These are phyloP conservation scores for Hypoxylon subgilvum DNA, from an alignment of 495 filamentous ascomycete species.

Conservation along the genomic window DNA sequence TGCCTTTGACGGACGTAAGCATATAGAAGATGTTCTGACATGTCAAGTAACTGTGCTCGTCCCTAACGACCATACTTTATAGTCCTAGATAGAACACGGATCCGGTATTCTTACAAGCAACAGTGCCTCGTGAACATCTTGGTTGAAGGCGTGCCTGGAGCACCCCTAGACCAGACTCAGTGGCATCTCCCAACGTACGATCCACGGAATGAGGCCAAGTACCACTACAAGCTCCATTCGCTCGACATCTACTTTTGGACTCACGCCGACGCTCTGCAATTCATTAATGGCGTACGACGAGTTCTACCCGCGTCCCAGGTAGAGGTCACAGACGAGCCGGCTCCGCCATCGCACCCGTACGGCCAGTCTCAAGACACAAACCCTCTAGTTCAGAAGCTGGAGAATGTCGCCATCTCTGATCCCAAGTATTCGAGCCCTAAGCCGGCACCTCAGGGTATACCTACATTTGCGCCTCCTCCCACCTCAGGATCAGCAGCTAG, in stretches of 20 bases:
- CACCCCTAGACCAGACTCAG: constrained; percentile 55
- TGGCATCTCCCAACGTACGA: constrained; percentile 82
- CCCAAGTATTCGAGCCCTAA: constrained; percentile 55
- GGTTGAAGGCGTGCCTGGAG: constrained; percentile 62
- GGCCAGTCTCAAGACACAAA: constrained; percentile 62
- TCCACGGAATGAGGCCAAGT: constrained; percentile 69
- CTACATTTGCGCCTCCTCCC: constrained; percentile 50
- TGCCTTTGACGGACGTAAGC: constrained; percentile 81
- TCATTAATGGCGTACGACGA: constrained; percentile 68
- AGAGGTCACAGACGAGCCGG: constrained; percentile 62
- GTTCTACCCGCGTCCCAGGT: constrained; percentile 67
- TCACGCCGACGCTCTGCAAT: constrained; percentile 71
- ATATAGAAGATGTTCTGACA: neutral
- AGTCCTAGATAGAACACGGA: constrained; percentile 68
- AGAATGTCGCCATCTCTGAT: constrained; percentile 72
- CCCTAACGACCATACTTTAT: constrained; percentile 11
- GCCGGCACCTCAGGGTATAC: constrained; percentile 43
- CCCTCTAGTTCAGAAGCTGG: constrained; percentile 82
- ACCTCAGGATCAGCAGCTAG: constrained; percentile 41
- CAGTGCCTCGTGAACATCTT: constrained; percentile 75
- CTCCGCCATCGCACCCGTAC: constrained; percentile 46
- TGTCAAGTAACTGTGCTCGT: neutral
- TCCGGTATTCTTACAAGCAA: constrained; percentile 80
- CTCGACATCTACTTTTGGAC: constrained; percentile 93
- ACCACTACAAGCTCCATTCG: constrained; percentile 77